Evolutionary conservation across 1,284 basidiomycete genomes (phyloP).

Genomic region (Irpex lacteus): DNA sequence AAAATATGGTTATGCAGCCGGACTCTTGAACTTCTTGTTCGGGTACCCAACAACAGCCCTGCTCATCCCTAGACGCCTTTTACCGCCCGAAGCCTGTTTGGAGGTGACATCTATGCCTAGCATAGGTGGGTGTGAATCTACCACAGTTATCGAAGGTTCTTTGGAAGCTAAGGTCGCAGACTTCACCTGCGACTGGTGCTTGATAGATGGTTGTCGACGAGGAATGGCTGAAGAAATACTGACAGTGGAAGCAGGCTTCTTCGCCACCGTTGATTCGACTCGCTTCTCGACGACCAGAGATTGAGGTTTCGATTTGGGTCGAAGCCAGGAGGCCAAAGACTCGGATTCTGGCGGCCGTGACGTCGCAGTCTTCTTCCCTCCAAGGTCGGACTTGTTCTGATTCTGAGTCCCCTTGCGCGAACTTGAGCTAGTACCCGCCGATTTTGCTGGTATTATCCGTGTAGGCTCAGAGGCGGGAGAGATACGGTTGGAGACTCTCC

Average conservation of each 20-base stretch:
- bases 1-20: slow-evolving; percentile 14
- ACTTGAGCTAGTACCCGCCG: slow-evolving; percentile 1
- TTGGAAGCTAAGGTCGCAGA: no score
- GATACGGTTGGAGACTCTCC: slow-evolving; percentile 17
- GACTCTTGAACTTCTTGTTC: slow-evolving; percentile 67
- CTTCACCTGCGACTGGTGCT: no score
- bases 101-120: neutral
- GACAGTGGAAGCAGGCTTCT: neutral
- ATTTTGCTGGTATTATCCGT: no score
- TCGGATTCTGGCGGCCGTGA: neutral
- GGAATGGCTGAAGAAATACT: no score
- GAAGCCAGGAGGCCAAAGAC: neutral
- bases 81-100: slow-evolving; percentile 31
- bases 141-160: no score
- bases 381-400: no score
- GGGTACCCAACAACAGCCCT: slow-evolving; percentile 46
- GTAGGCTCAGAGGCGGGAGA: neutral
- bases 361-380: neutral
- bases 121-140: neutral
- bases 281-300: neutral
- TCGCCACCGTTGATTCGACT: neutral
- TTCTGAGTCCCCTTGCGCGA: neutral
- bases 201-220: no score
- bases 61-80: slow-evolving; percentile 61
- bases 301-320: neutral